Conservation (phyloP, 2,329 filamentous ascomycete species). For the Colletotrichum sp. region DNA sequence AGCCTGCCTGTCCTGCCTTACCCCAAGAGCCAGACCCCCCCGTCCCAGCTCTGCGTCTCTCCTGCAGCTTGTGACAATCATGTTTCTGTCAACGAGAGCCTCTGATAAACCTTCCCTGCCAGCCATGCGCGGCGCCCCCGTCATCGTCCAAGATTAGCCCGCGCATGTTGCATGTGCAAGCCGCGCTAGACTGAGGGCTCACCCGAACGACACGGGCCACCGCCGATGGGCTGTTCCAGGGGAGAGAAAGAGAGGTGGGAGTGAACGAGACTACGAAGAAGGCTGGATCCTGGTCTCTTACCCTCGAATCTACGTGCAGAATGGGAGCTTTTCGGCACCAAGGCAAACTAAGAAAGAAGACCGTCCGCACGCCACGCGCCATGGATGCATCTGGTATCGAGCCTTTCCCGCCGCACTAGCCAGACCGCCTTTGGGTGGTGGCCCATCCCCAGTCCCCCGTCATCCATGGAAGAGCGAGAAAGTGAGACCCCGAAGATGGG, state of each 20-base stretch:
- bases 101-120: neutral
- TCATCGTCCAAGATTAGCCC: neutral
- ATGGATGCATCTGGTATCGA: neutral
- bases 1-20: neutral
- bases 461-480: neutral
- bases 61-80: constrained; percentile 7
- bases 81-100: constrained; percentile 12
- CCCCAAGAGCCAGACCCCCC: neutral
- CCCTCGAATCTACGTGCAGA: neutral
- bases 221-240: neutral
- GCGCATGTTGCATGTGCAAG: neutral
- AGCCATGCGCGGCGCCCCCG: neutral
- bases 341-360: neutral
- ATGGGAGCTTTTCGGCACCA: neutral
- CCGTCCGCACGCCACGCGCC: neutral
- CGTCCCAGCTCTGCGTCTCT: neutral
- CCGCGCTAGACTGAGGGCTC: neutral
- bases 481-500: neutral
- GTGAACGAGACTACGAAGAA: neutral
- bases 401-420: neutral
- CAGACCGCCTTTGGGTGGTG: neutral
- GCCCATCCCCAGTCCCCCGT: neutral
- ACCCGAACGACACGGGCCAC: neutral
- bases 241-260: neutral
- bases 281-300: neutral